These are phyloP conservation scores for Datura wrightii DNA, from an alignment of 257 asterid genomes.

Conservation along the genomic window DNA sequence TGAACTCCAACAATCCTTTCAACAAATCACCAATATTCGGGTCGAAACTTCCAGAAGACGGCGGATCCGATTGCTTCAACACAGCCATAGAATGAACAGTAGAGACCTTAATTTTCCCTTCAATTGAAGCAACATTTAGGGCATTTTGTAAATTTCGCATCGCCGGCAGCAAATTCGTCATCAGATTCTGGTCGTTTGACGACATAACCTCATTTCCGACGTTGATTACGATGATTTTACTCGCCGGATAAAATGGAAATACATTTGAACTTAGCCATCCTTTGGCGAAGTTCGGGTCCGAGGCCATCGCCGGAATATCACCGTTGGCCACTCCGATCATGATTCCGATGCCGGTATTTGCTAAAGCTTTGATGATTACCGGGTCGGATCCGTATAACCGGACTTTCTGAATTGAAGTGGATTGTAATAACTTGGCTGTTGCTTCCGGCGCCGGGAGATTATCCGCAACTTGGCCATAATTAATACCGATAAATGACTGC, in stretches of 20 bases:
- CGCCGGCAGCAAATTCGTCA: conserved; percentile 67
- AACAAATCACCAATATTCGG: conserved; percentile 56
- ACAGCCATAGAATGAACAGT: conserved; percentile 77
- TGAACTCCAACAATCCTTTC: conserved; percentile 64
- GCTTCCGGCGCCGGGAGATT: conserved; percentile 70
- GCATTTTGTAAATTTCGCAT: conserved; percentile 66
- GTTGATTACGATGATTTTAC: conserved; percentile 54
- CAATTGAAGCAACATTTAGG: conserved; percentile 48
- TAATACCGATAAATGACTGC: conserved; percentile 66
- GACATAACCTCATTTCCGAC: conserved; percentile 75
- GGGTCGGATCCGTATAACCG: conserved; percentile 72
- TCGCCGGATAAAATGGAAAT: conserved; percentile 64
- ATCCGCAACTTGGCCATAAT: conserved; percentile 76
- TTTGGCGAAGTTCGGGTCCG: conserved; percentile 56
- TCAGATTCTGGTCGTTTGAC: conserved; percentile 59
- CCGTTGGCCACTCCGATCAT: conserved; percentile 67
- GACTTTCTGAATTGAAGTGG: conserved; percentile 60
- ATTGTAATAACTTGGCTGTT: conserved; percentile 57
- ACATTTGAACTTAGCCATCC: conserved; percentile 60
- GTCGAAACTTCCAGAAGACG: conserved; percentile 65
- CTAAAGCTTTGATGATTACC: conserved; percentile 57
- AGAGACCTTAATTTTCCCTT: conserved; percentile 68
- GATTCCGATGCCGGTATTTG: conserved; percentile 63
- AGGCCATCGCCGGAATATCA: conserved; percentile 65
- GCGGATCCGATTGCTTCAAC: conserved; percentile 66